Percentiles rank a stretch among this genome's conserved stretches.
Evolutionary conservation across 2,329 filamentous ascomycete species (phyloP).

Genomic region (Penicillium vulpinum): DNA sequence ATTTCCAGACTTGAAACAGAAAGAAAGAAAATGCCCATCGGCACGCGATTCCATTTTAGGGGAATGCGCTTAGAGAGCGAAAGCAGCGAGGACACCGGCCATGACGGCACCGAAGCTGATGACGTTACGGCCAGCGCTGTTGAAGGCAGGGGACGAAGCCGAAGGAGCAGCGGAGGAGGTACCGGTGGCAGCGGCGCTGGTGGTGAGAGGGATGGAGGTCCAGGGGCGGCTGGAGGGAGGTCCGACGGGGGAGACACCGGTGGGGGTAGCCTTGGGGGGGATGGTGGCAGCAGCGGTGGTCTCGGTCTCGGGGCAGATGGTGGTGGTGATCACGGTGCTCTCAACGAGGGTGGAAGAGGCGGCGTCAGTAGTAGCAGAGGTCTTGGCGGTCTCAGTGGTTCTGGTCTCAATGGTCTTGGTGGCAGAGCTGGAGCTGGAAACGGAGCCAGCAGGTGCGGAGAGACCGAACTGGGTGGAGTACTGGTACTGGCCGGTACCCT

Average conservation of each 20-base stretch:
- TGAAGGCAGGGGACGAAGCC: conserved; percentile 24
- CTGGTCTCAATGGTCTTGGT: conserved; percentile 20
- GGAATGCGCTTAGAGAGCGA: conserved; percentile 35
- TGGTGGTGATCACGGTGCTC: conserved; percentile 23
- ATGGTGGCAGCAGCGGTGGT: conserved; percentile 12
- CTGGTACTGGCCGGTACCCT: conserved; percentile 61
- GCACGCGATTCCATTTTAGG: neutral
- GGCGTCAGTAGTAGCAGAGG: neutral
- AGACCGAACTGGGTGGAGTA: conserved; percentile 65
- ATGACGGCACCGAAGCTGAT: conserved; percentile 38
- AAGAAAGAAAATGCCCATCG: neutral
- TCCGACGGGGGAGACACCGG: conserved; percentile 10
- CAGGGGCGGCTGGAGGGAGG: conserved; percentile 3
- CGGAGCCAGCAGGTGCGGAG: conserved; percentile 26
- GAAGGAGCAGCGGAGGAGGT: conserved; percentile 12
- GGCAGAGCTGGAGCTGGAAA: conserved; percentile 7
- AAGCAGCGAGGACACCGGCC: conserved; percentile 36
- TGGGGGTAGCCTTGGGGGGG: conserved; percentile 5
- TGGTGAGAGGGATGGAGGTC: conserved; percentile 5
- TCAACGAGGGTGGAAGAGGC: conserved; percentile 11
- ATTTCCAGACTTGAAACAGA: neutral
- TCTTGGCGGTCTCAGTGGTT: conserved; percentile 17
- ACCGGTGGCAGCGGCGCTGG: conserved; percentile 2
- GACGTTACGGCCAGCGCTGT: conserved; percentile 33
- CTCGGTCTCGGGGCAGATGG: conserved; percentile 25